A percentile compares a stretch with the other conserved stretches of the same genome.
Conservation (phyloP, 1,284 basidiomycete species). For the Malassezia japonica region DNA sequence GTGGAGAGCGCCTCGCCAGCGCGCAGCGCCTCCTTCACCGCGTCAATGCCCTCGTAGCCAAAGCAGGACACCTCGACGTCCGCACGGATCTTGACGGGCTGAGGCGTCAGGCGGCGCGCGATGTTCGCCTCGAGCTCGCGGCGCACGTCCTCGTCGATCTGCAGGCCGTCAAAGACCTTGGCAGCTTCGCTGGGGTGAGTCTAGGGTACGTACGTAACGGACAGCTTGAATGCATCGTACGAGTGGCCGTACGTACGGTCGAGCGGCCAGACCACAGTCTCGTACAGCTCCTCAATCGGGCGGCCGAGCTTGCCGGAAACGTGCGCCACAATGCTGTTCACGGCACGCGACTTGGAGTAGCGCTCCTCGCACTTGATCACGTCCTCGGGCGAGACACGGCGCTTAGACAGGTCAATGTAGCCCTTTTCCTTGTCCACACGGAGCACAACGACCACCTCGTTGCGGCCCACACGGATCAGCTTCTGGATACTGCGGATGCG, state of each 20-base stretch:
- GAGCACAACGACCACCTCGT: conserved; percentile 96
- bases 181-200: conserved; percentile 65
- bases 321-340: conserved; percentile 45
- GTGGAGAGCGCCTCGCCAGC: conserved; percentile 79
- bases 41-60: conserved; percentile 91
- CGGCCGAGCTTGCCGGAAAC: conserved; percentile 39
- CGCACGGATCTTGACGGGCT: conserved; percentile 95
- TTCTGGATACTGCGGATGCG: conserved; percentile 98
- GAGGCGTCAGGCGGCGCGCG: conserved; percentile 86
- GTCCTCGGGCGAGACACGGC: conserved; percentile 96
- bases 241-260: conserved; percentile 86
- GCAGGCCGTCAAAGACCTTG: conserved; percentile 66
- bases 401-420: conserved; percentile 98
- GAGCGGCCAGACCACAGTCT: conserved; percentile 84
- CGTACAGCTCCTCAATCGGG: conserved; percentile 72
- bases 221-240: conserved; percentile 95
- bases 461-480: conserved; percentile 90
- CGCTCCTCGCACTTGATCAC: conserved; percentile 97
- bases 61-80: conserved; percentile 98
- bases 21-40: conserved; percentile 81
- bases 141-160: conserved; percentile 57
- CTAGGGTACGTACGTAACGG: conserved; percentile 63
- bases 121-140: conserved; percentile 72
- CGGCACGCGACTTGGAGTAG: conserved; percentile 84
- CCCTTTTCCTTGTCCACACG: conserved; percentile 99